Evolutionary conservation across 306 rosid species (phyloP).

Genomic region (Quercus gilva): DNA sequence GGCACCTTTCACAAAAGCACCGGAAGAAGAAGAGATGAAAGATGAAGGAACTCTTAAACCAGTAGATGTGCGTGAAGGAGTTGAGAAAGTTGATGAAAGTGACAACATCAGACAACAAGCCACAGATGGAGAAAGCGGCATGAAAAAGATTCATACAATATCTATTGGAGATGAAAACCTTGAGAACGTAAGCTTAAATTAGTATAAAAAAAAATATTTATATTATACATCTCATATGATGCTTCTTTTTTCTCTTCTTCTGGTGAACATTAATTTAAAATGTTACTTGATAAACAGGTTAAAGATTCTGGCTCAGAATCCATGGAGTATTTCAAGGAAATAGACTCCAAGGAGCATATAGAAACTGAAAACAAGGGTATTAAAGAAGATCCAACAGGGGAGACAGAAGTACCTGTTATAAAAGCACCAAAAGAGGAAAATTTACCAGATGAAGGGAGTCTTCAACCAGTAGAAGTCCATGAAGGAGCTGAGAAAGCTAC

Average conservation of each 20-base stretch:
- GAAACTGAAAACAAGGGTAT: neutral
- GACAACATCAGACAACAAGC: neutral
- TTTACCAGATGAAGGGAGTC: too few species aligned
- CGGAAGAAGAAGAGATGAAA: neutral
- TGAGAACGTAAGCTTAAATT: constrained; percentile 14
- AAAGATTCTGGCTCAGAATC: neutral
- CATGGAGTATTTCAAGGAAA: too few species aligned
- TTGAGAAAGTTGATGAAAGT: neutral
- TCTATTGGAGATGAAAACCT: neutral
- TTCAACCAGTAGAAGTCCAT: neutral
- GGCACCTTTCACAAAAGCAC: neutral
- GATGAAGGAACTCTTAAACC: neutral
- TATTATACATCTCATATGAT: neutral
- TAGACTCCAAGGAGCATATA: neutral
- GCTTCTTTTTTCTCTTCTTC: neutral
- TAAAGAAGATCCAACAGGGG: neutral
- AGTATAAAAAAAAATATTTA: neutral
- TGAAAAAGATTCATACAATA: neutral
- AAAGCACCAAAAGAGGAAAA: constrained; percentile 3
- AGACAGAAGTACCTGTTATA: neutral
- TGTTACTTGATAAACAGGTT: neutral
- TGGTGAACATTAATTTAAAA: neutral
- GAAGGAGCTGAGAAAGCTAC: neutral
- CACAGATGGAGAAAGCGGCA: neutral
- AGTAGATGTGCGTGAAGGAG: neutral